phyloP scores from a whole-genome alignment of 169 alveolate genomes.

The Cryptosporidium tyzzeri region DNA sequence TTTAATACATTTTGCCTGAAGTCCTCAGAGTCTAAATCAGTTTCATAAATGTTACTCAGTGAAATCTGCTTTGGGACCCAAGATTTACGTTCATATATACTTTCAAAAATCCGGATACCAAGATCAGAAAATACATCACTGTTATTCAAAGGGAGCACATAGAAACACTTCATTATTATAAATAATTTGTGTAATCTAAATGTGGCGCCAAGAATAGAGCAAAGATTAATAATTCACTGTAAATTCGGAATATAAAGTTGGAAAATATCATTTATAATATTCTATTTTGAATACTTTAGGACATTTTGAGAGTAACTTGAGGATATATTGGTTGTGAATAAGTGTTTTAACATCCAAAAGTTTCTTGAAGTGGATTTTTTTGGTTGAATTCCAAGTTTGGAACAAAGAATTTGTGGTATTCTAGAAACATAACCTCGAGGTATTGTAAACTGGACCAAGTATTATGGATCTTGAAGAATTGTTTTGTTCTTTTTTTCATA shows the following conservation, averaged over 20 bases:
- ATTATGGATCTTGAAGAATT: background rate
- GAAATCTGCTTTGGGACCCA: constrained; percentile 3
- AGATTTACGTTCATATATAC: background rate
- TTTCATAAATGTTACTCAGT: constrained; percentile 7
- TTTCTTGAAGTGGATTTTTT: background rate
- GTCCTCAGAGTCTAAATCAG: constrained; percentile 36
- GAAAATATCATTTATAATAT: background rate
- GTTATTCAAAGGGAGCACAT: constrained; percentile 19
- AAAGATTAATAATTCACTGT: background rate
- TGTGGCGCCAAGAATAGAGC: constrained; percentile 21
- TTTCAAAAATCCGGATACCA: constrained; percentile 22
- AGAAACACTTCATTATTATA: constrained; percentile 45
- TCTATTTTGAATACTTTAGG: background rate
- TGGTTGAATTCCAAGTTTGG: background rate
- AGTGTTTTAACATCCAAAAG: too few relatives aligned
- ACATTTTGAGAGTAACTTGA: background rate
- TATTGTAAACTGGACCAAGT: constrained; percentile 3
- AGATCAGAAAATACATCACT: constrained; percentile 24
- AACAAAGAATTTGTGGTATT: background rate
- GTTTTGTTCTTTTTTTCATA: background rate
- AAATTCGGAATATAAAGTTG: background rate
- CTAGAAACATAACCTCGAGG: constrained; percentile 21
- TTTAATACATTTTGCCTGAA: constrained; percentile 59
- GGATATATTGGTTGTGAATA: background rate
- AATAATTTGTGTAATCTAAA: background rate